These are phyloP conservation scores for Drosera spatulata DNA, from an alignment of 179 eudicot genomes.

Conservation along the genomic window DNA sequence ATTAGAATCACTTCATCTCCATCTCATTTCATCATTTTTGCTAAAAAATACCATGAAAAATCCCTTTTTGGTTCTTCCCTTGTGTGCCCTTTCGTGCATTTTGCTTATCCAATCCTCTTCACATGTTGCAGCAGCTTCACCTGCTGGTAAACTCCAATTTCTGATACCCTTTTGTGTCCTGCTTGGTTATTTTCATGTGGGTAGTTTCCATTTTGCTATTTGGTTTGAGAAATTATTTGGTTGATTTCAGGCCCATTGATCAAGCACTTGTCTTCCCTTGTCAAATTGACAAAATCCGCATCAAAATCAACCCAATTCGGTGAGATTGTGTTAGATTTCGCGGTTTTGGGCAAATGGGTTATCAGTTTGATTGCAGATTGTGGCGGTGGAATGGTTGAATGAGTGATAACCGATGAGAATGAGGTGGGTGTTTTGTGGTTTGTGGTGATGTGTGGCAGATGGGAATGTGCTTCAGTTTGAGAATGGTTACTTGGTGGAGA, in stretches of 20 bases:
- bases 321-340: constrained; percentile 3
- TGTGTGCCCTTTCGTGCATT: constrained; percentile 19
- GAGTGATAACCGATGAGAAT: background rate
- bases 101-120: constrained; percentile 26
- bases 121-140: constrained; percentile 32
- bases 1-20: too few species aligned
- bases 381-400: background rate
- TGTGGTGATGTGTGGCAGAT: constrained; percentile 28
- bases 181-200: background rate
- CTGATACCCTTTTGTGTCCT: constrained; percentile 1
- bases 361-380: background rate
- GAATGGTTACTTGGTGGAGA: constrained; percentile 85
- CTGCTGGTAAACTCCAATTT: constrained; percentile 18
- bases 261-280: constrained; percentile 48
- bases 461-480: constrained; percentile 80
- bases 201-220: background rate
- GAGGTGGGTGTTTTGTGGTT: background rate
- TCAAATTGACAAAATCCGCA: constrained; percentile 60
- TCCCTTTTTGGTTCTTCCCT: constrained; percentile 17
- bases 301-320: constrained; percentile 70
- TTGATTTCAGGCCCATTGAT: constrained; percentile 43
- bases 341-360: background rate
- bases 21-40: too few species aligned
- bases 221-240: background rate
- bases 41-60: constrained; percentile 18